Evolutionary conservation across 352 stramenopile genomes (phyloP).

Genomic region (Pythium sukuiense): DNA sequence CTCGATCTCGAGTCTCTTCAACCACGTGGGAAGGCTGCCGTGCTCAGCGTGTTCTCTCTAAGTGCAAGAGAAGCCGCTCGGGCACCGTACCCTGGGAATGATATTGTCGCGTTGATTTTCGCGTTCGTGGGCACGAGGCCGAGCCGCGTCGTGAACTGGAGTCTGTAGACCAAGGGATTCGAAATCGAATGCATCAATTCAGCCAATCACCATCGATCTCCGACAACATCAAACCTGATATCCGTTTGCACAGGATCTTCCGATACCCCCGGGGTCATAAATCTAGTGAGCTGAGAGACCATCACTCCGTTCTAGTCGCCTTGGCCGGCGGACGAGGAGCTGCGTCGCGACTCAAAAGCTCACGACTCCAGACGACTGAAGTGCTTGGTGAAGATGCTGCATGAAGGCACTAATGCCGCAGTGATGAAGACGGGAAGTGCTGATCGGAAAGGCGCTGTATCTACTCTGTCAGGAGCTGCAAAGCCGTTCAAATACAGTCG

Average conservation of each 20-base stretch:
- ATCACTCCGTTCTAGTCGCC: neutral
- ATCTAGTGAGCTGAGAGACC: neutral
- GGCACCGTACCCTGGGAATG: too few species aligned
- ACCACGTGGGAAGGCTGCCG: too few species aligned
- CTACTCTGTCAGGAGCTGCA: neutral
- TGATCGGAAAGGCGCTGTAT: neutral
- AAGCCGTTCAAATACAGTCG: slow-evolving; percentile 7
- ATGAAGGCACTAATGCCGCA: neutral
- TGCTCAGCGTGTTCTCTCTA: too few species aligned
- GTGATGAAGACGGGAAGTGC: neutral
- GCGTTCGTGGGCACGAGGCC: too few species aligned
- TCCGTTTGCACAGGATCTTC: neutral
- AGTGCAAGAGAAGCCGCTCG: too few species aligned
- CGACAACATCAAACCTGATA: neutral
- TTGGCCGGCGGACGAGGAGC: neutral
- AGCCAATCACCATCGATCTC: neutral
- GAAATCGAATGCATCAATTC: neutral
- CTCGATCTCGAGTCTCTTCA: too few species aligned
- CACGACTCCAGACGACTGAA: neutral
- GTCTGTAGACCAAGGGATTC: neutral
- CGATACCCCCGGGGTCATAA: neutral
- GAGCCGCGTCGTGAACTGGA: too few species aligned
- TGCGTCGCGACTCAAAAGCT: neutral
- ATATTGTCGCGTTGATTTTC: too few species aligned
- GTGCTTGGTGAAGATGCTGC: neutral